Evolutionary conservation across 352 stramenopile genomes (phyloP), one percentile per base, ranked within the genome.

Genomic region (Pythium apleroticum): DNA sequence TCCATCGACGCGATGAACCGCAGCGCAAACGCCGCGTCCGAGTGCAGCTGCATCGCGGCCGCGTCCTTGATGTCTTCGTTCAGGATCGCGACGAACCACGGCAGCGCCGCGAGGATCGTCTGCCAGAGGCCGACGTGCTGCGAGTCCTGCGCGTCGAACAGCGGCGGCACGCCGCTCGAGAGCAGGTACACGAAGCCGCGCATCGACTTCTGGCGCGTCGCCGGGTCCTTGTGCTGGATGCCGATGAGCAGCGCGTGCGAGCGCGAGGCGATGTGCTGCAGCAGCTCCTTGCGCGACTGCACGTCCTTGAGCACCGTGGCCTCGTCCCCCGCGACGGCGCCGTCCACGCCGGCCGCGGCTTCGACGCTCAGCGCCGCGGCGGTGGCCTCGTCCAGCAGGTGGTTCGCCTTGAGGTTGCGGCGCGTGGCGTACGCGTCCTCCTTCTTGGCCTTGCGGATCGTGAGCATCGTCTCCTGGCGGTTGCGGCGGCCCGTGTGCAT

Each of bases 1-100:
- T 96, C 87, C 87, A 96, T 96, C 35, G 87, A 96, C 61, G 87
- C 80, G 57, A 96, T 94, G 65, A 96, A 96, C 33, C 87, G 83
- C 59, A 96, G 68, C 45, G 87, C 85, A 58, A 96, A 96, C 33
- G 87, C 87, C 10, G 87, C 85, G 72, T 96, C 87, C 73, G 85
- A 93, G 60, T 96, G 87, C 52, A 92, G 65, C 65, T 93, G 82
- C 56, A 94, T 75, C 7, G 79, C 78, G 27, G 75, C 86, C 24
- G 79, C 71, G 60, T 91, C 79, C 11, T 65, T 60, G 56, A 91
- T 68, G n/a, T 81, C 66, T 37, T 91, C 79, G 52, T 92, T 86
- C 55, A 96, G 59, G 54, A 93, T 92, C 43, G 69, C 62, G 41
- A 96, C 81, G 54, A 96, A 96, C 59, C 74, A 89, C 30, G 87